A percentile compares a stretch with the other conserved stretches of the same genome.
phyloP scores from a whole-genome alignment of 805 yeast genomes.

The Saturnispora halmiae region DNA sequence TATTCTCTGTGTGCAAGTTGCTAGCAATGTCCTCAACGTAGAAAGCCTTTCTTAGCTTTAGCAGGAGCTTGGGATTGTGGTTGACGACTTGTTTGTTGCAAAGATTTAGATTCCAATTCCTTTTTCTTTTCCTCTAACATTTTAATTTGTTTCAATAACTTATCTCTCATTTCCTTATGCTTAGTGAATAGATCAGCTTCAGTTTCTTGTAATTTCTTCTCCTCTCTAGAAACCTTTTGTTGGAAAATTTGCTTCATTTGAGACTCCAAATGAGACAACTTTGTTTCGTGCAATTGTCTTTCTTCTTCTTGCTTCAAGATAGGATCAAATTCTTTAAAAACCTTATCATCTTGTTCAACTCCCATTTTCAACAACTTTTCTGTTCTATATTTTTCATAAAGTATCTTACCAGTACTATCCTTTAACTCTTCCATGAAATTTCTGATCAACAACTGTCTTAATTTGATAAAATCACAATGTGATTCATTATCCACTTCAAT shows the following conservation, averaged over 20 bases:
- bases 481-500: slow-evolving; percentile 92
- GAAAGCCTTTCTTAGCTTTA: slow-evolving; percentile 71
- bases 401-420: slow-evolving; percentile 64
- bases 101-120: slow-evolving; percentile 55
- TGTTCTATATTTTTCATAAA: slow-evolving; percentile 86
- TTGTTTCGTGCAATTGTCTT: slow-evolving; percentile 85
- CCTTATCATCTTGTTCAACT: slow-evolving; percentile 82
- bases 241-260: slow-evolving; percentile 97
- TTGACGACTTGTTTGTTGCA: slow-evolving; percentile 29
- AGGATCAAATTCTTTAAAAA: slow-evolving; percentile 94
- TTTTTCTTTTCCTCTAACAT: slow-evolving; percentile 85
- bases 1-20: no score
- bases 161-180: slow-evolving; percentile 96
- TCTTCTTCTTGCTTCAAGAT: slow-evolving; percentile 89
- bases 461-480: slow-evolving; percentile 83
- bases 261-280: slow-evolving; percentile 85
- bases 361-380: slow-evolving; percentile 75
- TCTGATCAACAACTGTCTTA: slow-evolving; percentile 82
- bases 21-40: no score
- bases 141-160: slow-evolving; percentile 77
- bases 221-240: slow-evolving; percentile 93
- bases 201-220: slow-evolving; percentile 90
- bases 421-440: slow-evolving; percentile 89
- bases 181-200: slow-evolving; percentile 93
- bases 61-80: slow-evolving; percentile 32